These are phyloP conservation scores for Omphalea diandra DNA, from an alignment of 441 rosid genomes.

Conservation along the genomic window DNA sequence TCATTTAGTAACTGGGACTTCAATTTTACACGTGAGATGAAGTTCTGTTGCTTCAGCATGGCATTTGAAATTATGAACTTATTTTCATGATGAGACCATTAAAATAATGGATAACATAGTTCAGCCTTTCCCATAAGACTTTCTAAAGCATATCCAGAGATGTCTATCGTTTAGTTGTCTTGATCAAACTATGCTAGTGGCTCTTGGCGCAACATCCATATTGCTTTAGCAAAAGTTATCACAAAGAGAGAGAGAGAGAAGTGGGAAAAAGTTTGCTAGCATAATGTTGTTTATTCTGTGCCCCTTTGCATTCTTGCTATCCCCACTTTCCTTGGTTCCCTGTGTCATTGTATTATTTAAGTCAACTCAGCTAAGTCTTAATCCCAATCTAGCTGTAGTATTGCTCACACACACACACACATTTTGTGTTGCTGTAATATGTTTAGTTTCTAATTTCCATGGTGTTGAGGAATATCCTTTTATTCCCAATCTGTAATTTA, in stretches of 20 bases:
- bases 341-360: background rate
- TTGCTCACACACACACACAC: too few relatives aligned
- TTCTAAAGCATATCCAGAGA: too few relatives aligned
- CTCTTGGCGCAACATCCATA: background rate
- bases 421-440: background rate
- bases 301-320: background rate
- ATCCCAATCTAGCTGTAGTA: background rate
- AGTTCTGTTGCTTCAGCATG: background rate
- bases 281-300: background rate
- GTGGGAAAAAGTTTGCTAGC: background rate
- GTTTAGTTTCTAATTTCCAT: too few relatives aligned
- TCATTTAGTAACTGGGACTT: background rate
- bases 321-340: background rate
- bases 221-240: background rate
- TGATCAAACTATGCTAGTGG: too few relatives aligned
- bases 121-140: too few relatives aligned
- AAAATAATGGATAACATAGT: background rate
- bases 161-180: background rate
- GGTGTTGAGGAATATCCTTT: too few relatives aligned
- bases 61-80: background rate
- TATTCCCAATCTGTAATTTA: background rate
- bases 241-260: background rate
- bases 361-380: background rate
- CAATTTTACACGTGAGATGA: background rate
- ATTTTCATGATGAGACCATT: constrained; percentile 5